A percentile compares a stretch with the other conserved stretches of the same genome.
Conservation (phyloP, 2,329 filamentous ascomycete species). For the Verticillium nubilum region DNA sequence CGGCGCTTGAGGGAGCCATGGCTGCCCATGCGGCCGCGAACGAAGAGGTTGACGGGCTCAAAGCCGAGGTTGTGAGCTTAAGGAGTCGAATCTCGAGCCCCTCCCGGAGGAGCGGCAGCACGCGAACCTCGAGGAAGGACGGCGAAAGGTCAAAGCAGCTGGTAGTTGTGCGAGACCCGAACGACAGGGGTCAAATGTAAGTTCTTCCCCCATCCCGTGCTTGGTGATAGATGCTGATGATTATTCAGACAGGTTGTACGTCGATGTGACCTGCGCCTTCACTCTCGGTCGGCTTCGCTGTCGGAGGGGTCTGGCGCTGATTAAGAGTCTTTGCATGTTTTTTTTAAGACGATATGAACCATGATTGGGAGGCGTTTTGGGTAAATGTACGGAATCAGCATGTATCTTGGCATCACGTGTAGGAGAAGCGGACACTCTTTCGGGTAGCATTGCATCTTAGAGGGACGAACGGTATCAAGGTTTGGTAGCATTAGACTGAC, state of each 20-base stretch:
- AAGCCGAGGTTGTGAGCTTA: slow-evolving; percentile 8
- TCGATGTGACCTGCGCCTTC: slow-evolving; percentile 8
- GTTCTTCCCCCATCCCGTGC: not conserved
- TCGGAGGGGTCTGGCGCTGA: not conserved
- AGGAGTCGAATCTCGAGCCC: slow-evolving; percentile 7
- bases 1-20: slow-evolving; percentile 8
- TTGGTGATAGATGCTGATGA: not conserved
- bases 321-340: not conserved
- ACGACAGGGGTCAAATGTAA: slow-evolving; percentile 12
- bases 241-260: slow-evolving; percentile 9
- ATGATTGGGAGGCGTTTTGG: not conserved
- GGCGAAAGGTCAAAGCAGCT: slow-evolving; percentile 11
- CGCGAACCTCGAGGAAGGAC: slow-evolving; percentile 8
- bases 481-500: not conserved
- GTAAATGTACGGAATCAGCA: not conserved
- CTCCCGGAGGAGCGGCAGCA: slow-evolving; percentile 5
- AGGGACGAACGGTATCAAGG: not conserved
- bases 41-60: slow-evolving; percentile 7
- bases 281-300: slow-evolving; percentile 1
- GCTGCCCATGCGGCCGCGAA: slow-evolving; percentile 8
- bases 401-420: not conserved
- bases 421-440: not conserved
- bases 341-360: not conserved
- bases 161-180: slow-evolving; percentile 11
- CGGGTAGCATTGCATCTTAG: not conserved